These are phyloP conservation scores for Melanomma pulvis-pyrius DNA, from an alignment of 495 filamentous ascomycete genomes.

Conservation along the genomic window DNA sequence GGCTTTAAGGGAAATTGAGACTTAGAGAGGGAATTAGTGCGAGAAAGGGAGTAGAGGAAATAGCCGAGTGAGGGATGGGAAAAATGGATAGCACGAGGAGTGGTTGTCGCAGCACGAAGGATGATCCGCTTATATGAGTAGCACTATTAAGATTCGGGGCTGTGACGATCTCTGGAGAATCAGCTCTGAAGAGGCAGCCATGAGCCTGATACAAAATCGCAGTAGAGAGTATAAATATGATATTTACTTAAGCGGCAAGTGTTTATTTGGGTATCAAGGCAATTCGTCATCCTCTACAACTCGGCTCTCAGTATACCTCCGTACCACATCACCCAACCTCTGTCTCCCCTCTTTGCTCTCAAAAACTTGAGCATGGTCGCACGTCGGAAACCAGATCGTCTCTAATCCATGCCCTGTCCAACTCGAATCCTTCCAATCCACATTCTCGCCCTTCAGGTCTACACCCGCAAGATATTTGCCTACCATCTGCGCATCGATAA, in stretches of 20 bases:
- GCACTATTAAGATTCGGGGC: too few relatives aligned
- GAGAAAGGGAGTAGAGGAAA: too few relatives aligned
- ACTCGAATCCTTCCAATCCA: conserved; percentile 49
- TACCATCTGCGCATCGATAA: conserved; percentile 63
- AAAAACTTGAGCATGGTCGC: conserved; percentile 73
- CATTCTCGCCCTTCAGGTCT: conserved; percentile 17
- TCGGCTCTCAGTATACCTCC: conserved; percentile 45
- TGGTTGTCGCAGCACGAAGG: too few relatives aligned
- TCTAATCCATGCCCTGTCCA: conserved; percentile 58
- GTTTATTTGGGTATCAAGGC: background rate
- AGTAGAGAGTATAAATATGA: too few relatives aligned
- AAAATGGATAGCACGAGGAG: too few relatives aligned
- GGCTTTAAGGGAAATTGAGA: too few relatives aligned
- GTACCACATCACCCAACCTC: conserved; percentile 48
- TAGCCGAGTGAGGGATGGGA: too few relatives aligned
- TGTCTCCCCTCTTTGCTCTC: conserved; percentile 51
- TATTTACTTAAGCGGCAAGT: background rate
- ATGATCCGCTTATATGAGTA: too few relatives aligned
- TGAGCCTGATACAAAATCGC: too few relatives aligned
- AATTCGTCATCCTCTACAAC: conserved; percentile 7
- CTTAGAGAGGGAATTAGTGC: too few relatives aligned
- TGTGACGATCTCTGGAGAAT: too few relatives aligned
- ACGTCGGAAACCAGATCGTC: conserved; percentile 61
- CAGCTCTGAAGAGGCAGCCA: too few relatives aligned
- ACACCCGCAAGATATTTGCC: conserved; percentile 56